Conservation (phyloP, 2,329 filamentous ascomycete genomes). For the Penicillium sp. region DNA sequence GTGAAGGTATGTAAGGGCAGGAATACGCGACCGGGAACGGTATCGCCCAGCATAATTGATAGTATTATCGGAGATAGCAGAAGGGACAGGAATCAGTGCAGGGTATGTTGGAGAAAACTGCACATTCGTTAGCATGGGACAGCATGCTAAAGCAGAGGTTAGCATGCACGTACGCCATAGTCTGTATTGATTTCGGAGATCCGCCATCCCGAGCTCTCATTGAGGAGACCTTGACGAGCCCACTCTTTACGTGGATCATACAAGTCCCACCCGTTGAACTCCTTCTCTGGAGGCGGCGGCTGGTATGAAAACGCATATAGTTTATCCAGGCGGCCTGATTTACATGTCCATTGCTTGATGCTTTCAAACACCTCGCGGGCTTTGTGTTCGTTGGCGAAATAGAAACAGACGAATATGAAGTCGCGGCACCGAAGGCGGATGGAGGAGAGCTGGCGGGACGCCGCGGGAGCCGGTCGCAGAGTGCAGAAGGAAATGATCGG, state of each 20-base stretch:
- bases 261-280: slow-evolving; percentile 74
- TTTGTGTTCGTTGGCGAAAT: slow-evolving; percentile 69
- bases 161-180: slow-evolving; percentile 57
- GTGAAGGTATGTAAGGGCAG: slow-evolving; percentile 89
- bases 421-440: slow-evolving; percentile 88
- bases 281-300: slow-evolving; percentile 68
- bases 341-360: slow-evolving; percentile 77
- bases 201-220: slow-evolving; percentile 80
- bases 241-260: slow-evolving; percentile 88
- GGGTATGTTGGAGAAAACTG: slow-evolving; percentile 91
- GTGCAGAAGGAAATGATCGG: slow-evolving; percentile 82
- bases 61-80: slow-evolving; percentile 91
- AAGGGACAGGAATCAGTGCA: slow-evolving; percentile 76
- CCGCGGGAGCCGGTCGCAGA: slow-evolving; percentile 68
- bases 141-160: background rate
- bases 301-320: slow-evolving; percentile 87
- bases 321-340: slow-evolving; percentile 76
- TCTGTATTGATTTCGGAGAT: slow-evolving; percentile 86
- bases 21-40: slow-evolving; percentile 83
- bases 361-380: slow-evolving; percentile 86
- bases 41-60: slow-evolving; percentile 90
- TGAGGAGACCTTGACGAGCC: slow-evolving; percentile 79
- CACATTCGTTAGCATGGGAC: slow-evolving; percentile 13
- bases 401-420: slow-evolving; percentile 90
- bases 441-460: slow-evolving; percentile 69